Evolutionary conservation across 495 filamentous ascomycete genomes (phyloP), one percentile per base, ranked within the genome.

Genomic region (Aspergillus steynii): DNA sequence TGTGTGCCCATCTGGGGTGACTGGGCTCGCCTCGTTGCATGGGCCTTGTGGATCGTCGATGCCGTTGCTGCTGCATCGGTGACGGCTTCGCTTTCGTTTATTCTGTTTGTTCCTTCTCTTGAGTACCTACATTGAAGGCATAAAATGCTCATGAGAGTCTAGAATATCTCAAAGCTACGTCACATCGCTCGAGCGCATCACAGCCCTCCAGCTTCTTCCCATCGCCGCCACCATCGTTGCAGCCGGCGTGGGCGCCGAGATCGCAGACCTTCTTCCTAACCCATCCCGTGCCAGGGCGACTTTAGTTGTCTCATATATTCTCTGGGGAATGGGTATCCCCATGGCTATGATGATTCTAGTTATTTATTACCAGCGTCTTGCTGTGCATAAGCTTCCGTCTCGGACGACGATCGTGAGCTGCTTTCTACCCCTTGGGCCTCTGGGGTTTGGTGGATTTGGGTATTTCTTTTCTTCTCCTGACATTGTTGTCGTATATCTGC

Each of bases 1-100:
- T 82, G 78, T 58, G 79, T 80, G 14, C 79, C 79, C 1, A 55
- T 58, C 6, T 81, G 78, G 79, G 76, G 76, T 1, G 54, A 65
- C 10, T 75, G 70, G 67, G 66, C 65, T 5, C 66, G 54, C 31
- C 71, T 67, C 1, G 20, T 79, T 12, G 78, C 68, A 3, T 82
- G 78, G 78, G 72, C 55, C 3, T 58, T 77, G 25, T 83, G 81
- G 81, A 79, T 79, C 61, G 66, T 81, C 6, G 79, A 83, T 61
- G 74, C 71, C 3, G 63, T 73, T 9, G 68, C 76, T 3, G 70
- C 76, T 4, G 66, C 74, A 2, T 64, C 71, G 1, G 72, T 74
- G 6, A 81, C 78, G 25, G 64, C 75, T 28, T 74, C 69, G 1
- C 57, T 82, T 9, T 74, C 80, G 0, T 81, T 79, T 53, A 62